Conservation (phyloP, 2,329 filamentous ascomycete genomes). For the Mycogone perniciosa region DNA sequence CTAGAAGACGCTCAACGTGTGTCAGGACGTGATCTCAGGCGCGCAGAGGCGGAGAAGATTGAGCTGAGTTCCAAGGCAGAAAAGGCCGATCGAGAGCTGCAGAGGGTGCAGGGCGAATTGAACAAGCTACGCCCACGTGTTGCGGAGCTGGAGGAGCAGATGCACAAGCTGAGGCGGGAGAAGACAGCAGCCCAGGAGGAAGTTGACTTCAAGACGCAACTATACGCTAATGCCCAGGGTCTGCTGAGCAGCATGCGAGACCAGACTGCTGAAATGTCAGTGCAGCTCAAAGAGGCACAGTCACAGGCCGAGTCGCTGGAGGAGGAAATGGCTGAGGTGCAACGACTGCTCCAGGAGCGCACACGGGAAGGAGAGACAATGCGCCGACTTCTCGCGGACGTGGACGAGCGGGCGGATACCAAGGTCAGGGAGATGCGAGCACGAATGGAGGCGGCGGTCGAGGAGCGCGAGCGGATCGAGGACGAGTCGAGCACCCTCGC, state of each 20-base stretch:
- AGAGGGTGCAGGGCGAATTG: constrained; percentile 66
- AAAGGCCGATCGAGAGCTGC: constrained; percentile 62
- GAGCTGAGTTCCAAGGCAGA: constrained; percentile 70
- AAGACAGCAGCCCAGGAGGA: constrained; percentile 67
- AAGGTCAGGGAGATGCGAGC: constrained; percentile 85
- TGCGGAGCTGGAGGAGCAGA: constrained; percentile 66
- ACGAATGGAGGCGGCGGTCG: constrained; percentile 81
- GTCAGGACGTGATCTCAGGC: constrained; percentile 69
- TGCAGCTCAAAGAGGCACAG: constrained; percentile 85
- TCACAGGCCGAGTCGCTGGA: constrained; percentile 79
- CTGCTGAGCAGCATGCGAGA: constrained; percentile 89
- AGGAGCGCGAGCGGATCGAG: constrained; percentile 87
- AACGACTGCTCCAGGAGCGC: constrained; percentile 77
- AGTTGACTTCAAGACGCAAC: constrained; percentile 73
- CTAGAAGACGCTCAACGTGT: constrained; percentile 74
- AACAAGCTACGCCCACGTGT: constrained; percentile 56
- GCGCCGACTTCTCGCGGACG: constrained; percentile 79
- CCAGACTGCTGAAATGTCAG: constrained; percentile 78
- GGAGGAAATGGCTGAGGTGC: constrained; percentile 85
- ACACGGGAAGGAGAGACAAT: constrained; percentile 92
- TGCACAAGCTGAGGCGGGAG: constrained; percentile 62
- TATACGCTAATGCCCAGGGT: constrained; percentile 79
- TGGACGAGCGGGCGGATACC: constrained; percentile 73
- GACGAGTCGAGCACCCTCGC: constrained; percentile 78
- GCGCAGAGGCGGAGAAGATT: constrained; percentile 70